A percentile compares a stretch with the other conserved stretches of the same genome.
These are phyloP conservation scores for Suhomyces canberraensis DNA, from an alignment of 805 yeast genomes.

Conservation along the genomic window DNA sequence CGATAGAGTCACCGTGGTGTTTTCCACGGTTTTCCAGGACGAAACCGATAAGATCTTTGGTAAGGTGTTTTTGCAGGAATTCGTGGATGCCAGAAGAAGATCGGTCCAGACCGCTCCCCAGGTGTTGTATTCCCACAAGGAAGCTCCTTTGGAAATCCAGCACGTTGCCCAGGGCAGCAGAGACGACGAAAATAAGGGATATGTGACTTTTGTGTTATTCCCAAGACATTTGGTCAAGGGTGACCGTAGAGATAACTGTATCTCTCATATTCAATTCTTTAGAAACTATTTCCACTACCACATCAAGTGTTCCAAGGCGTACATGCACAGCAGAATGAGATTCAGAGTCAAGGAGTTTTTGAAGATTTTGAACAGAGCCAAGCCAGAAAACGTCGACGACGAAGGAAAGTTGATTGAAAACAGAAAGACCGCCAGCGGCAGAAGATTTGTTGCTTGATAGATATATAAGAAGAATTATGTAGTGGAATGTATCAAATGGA, in stretches of 20 bases:
- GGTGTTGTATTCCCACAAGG: slow-evolving; percentile 84
- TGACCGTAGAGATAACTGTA: slow-evolving; percentile 77
- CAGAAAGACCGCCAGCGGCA: slow-evolving; percentile 70
- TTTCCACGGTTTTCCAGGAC: slow-evolving; percentile 91
- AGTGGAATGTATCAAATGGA: background rate
- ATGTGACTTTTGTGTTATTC: slow-evolving; percentile 70
- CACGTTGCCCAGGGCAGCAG: slow-evolving; percentile 40
- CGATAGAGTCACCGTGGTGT: slow-evolving; percentile 95
- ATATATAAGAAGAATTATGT: background rate
- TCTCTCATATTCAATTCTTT: slow-evolving; percentile 87
- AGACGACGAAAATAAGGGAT: slow-evolving; percentile 45
- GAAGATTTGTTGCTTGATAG: slow-evolving; percentile 56
- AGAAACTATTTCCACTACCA: slow-evolving; percentile 98
- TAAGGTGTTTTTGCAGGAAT: slow-evolving; percentile 86
- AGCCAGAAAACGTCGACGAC: slow-evolving; percentile 83
- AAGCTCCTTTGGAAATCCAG: slow-evolving; percentile 82
- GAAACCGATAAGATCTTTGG: slow-evolving; percentile 94
- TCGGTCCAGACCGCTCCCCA: slow-evolving; percentile 98
- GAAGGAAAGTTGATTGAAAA: slow-evolving; percentile 47
- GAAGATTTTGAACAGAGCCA: slow-evolving; percentile 94
- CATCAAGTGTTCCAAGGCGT: slow-evolving; percentile 97
- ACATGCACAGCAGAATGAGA: slow-evolving; percentile 98
- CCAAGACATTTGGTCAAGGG: slow-evolving; percentile 69
- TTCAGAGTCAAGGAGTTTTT: slow-evolving; percentile 89
- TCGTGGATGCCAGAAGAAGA: slow-evolving; percentile 92